Conservation (phyloP, 441 rosid species). For the Melastoma candidum region DNA sequence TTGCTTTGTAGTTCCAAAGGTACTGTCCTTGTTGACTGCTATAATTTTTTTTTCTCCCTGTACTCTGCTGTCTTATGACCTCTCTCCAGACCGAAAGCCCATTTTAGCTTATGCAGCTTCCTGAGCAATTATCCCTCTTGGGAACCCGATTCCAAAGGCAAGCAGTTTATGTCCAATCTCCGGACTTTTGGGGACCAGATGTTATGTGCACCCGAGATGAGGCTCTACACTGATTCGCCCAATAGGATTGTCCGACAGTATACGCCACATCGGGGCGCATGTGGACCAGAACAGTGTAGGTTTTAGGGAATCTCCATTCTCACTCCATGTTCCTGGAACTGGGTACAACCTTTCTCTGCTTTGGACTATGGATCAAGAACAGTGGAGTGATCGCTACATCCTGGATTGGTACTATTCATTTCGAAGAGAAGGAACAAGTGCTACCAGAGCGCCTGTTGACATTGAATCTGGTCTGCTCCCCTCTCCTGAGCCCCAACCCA, state of each 20-base stretch:
- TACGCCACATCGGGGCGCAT: conserved; percentile 34
- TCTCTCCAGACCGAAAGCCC: conserved; percentile 3
- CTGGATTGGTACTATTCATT: conserved; percentile 84
- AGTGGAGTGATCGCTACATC: conserved; percentile 65
- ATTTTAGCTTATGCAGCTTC: conserved; percentile 48
- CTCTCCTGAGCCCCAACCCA: conserved; percentile 23
- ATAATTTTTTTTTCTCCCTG: not conserved
- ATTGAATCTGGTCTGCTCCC: not conserved
- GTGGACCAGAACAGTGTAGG: conserved; percentile 29
- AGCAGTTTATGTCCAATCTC: no score
- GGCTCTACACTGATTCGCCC: conserved; percentile 29
- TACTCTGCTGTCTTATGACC: conserved; percentile 6
- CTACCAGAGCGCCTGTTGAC: conserved; percentile 18
- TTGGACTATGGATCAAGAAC: conserved; percentile 67
- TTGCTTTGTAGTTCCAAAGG: conserved; percentile 93
- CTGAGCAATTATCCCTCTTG: no score
- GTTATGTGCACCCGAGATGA: conserved; percentile 38
- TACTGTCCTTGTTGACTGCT: conserved; percentile 14
- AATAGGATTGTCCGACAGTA: conserved; percentile 36
- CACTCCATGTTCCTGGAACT: conserved; percentile 19
- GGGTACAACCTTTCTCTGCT: conserved; percentile 44
- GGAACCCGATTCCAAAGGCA: no score
- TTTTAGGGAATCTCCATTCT: conserved; percentile 38
- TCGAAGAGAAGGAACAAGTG: conserved; percentile 22
- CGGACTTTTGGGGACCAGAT: conserved; percentile 17